Percentiles rank a stretch among this genome's conserved stretches.
phyloP scores from a whole-genome alignment of 495 filamentous ascomycete genomes.

The Pyrenula massariospora region DNA sequence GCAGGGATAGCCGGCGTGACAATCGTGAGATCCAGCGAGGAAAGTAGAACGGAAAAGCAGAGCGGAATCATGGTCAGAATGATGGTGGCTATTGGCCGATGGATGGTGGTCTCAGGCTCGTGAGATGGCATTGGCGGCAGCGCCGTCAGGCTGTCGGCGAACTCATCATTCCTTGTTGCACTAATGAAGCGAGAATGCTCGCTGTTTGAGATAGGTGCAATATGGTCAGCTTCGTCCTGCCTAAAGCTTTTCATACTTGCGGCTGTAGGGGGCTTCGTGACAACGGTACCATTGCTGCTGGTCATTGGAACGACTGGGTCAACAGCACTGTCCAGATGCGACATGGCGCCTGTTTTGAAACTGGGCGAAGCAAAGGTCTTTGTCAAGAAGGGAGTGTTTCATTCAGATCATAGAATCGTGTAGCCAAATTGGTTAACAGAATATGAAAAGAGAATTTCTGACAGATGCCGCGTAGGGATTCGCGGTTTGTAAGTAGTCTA shows the following conservation, averaged over 20 bases:
- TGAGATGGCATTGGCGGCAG: background rate
- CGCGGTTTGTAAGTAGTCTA: background rate
- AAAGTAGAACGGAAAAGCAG: conserved; percentile 21
- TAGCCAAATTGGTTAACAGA: background rate
- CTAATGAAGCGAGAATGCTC: background rate
- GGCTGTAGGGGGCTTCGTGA: background rate
- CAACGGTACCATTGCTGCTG: background rate
- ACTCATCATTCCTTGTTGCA: background rate
- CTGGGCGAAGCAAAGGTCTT: background rate
- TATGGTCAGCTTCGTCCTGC: background rate
- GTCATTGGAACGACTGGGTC: background rate
- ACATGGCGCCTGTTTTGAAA: background rate
- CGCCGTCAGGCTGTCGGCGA: background rate
- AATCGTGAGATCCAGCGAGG: conserved; percentile 35
- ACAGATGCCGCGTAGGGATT: background rate
- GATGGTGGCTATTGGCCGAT: background rate
- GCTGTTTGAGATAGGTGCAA: background rate
- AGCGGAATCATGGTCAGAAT: conserved; percentile 9
- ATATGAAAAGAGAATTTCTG: background rate
- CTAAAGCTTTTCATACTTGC: background rate
- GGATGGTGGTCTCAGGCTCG: background rate
- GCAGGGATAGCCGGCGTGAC: conserved; percentile 29
- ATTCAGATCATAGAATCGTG: background rate
- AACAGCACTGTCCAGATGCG: background rate
- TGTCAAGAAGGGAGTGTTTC: background rate